Base-by-base conservation (phyloP, 768 basidiomycete genomes). In the Boletus rubropictus region DNA sequence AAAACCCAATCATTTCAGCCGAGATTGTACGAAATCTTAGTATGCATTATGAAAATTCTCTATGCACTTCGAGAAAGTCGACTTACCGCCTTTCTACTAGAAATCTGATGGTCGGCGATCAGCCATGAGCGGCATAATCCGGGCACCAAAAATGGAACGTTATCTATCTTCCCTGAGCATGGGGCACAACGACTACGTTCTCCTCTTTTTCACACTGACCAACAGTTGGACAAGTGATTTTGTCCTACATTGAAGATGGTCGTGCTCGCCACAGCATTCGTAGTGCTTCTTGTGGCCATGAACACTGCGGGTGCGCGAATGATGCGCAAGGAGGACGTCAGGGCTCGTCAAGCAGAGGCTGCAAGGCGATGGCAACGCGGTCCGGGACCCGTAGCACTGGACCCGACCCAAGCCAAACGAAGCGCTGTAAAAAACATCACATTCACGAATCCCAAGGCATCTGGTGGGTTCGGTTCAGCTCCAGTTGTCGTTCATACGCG, bases 391-490 rank as follows among this genome's bases (percentile, higher is more conserved):
- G 34, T 44, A 1, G 11, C 9, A 15, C 34, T 29, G 11, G 42
- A 45, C 28, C 9, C 39, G 14, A 17, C 20, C 2, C 33, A 52
- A n/a, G 20, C 31, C 12, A 56, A 51, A 31, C 50, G 47, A 14
- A 38, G 47, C n/a, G 44, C 53, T 0, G 68, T 73, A n/a, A 71
- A 82, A 61, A 84, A 84, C 52, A 83, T 87, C 55, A 85, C 83
- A 0, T 88, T 88, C 63, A 66, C 72, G 11, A 84, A 86, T 54
- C 82, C 83, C 4, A 73, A 68, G 45, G 84, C 82, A 14, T 79
- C 80, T 17, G 64, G 83, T 83, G 50, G 50, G 56, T 49, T 20
- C n/a, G 7, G 11, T 3, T 3, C n/a, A 32, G 39, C 4, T 8
- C 3, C 32, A 25, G 18, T 14, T 9, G 7, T 39, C 3, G 15